Evolutionary conservation across 2,329 filamentous ascomycete species (phyloP).

Genomic region (Alternaria ventricosa): DNA sequence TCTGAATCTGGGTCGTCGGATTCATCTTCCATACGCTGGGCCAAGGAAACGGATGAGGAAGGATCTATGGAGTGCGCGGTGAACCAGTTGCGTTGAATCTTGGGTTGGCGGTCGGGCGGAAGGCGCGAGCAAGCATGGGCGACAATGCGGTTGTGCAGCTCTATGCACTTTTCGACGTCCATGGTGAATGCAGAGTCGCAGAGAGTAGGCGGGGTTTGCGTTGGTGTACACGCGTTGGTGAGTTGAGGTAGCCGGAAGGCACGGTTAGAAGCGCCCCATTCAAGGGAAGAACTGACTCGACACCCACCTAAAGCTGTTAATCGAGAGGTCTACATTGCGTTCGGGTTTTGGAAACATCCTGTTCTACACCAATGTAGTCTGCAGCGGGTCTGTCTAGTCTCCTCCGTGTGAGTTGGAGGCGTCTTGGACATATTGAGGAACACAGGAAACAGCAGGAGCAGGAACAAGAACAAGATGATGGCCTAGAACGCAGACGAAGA

Average conservation of each 20-base stretch:
- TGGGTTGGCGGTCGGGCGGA: background rate
- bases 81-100: background rate
- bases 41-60: background rate
- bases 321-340: background rate
- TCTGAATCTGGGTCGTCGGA: too few relatives aligned
- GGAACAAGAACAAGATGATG: background rate
- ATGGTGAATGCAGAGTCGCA: background rate
- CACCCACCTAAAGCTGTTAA: background rate
- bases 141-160: background rate
- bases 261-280: background rate
- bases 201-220: background rate
- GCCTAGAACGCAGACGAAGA: background rate
- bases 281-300: background rate
- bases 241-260: background rate
- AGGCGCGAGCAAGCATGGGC: background rate
- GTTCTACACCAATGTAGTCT: background rate
- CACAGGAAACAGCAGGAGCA: background rate
- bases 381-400: background rate
- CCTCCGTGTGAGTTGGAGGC: background rate
- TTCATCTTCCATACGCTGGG: too few relatives aligned
- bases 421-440: background rate
- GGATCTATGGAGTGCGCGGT: background rate
- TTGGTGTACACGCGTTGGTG: background rate
- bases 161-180: background rate
- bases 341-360: background rate